phyloP scores from a whole-genome alignment of 106 monocot genomes.

The Cymbidium sinense region DNA sequence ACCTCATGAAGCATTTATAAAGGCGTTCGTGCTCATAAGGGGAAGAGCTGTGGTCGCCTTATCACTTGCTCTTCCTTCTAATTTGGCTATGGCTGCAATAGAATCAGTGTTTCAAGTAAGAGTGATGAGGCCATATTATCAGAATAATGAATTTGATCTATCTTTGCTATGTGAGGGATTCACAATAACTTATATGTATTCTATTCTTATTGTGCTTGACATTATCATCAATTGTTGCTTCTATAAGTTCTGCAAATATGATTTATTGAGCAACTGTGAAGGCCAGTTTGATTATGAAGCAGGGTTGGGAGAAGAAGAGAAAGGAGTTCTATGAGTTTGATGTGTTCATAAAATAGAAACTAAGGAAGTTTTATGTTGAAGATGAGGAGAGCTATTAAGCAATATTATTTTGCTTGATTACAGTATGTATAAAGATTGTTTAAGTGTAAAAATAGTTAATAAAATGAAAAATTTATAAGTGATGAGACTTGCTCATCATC shows the following conservation, averaged over 20 bases:
- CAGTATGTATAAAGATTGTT: background rate
- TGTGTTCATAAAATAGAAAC: background rate
- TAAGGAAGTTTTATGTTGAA: background rate
- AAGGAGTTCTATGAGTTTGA: background rate
- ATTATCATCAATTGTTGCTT: constrained; percentile 49
- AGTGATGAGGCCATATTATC: constrained; percentile 27
- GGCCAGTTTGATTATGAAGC: background rate
- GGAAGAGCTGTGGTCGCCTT: constrained; percentile 43
- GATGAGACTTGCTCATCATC: background rate
- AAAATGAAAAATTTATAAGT: background rate
- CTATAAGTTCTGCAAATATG: constrained; percentile 34
- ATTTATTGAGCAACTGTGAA: background rate
- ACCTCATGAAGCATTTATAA: constrained; percentile 32
- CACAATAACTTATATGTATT: constrained; percentile 46
- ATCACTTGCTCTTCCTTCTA: constrained; percentile 49
- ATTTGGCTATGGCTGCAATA: constrained; percentile 39
- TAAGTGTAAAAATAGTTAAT: background rate
- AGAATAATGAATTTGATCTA: background rate
- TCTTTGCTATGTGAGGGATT: constrained; percentile 33
- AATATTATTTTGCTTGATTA: background rate
- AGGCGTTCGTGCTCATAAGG: constrained; percentile 45
- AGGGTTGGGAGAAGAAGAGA: background rate
- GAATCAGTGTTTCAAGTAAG: constrained; percentile 78
- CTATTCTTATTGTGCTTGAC: constrained; percentile 53
- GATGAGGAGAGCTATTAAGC: background rate